These are phyloP conservation scores for Cunninghamia lanceolata DNA, from an alignment of 75 land plant species.

Conservation along the genomic window DNA sequence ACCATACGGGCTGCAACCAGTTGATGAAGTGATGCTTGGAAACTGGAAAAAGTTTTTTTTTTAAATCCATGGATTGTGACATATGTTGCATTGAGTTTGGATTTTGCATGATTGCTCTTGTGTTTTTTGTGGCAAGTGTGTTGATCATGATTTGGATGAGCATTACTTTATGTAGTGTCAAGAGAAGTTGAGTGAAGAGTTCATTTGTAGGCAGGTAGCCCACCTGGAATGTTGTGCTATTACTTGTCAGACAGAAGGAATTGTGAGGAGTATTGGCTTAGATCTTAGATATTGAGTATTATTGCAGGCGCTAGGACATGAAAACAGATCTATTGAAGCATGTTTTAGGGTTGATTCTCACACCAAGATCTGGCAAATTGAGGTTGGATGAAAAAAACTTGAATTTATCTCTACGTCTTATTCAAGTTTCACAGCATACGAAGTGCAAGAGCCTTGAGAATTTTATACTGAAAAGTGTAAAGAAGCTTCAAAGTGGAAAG, in stretches of 20 bases:
- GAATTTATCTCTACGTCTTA: constrained; percentile 35
- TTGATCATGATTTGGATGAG: constrained; percentile 31
- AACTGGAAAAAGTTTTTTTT: not conserved
- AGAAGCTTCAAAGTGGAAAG: constrained; percentile 10
- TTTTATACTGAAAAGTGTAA: constrained; percentile 24
- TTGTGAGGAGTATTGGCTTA: constrained; percentile 58
- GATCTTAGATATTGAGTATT: constrained; percentile 69
- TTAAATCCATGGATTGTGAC: constrained; percentile 44
- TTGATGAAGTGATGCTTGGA: constrained; percentile 24
- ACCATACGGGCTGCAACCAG: too few species aligned
- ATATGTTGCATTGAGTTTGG: constrained; percentile 69
- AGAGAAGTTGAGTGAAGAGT: constrained; percentile 20
- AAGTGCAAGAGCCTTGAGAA: constrained; percentile 27
- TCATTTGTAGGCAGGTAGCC: constrained; percentile 70
- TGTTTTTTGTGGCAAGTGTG: constrained; percentile 53
- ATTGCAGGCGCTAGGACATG: constrained; percentile 73
- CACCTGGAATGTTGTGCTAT: constrained; percentile 74
- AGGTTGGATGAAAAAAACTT: constrained; percentile 36
- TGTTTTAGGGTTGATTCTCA: constrained; percentile 30
- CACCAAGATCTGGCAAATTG: constrained; percentile 32
- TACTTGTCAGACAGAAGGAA: constrained; percentile 60
- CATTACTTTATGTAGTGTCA: constrained; percentile 57
- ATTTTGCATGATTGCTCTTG: constrained; percentile 79
- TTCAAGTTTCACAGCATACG: constrained; percentile 42
- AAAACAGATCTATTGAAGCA: constrained; percentile 54